Percentiles rank a stretch among this genome's conserved stretches.
phyloP scores from a whole-genome alignment of 352 stramenopile genomes.

The Poterioochromonas sp. region DNA sequence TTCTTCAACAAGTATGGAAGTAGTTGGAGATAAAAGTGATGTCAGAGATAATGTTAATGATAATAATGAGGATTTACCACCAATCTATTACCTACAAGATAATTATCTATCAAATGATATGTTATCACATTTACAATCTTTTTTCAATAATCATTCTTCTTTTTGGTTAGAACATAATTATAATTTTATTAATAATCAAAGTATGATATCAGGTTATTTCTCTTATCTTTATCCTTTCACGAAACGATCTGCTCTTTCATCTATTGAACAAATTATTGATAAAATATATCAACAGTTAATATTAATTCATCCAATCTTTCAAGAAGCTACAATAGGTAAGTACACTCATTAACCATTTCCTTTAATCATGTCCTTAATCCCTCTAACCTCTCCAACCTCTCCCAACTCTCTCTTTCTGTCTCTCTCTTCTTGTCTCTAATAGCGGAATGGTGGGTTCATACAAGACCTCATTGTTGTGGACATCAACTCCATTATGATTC shows the following conservation, averaged over 20 bases:
- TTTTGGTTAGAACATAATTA: constrained; percentile 16
- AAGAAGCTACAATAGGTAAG: background rate
- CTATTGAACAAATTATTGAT: constrained; percentile 23
- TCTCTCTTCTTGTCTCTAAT: too few relatives aligned
- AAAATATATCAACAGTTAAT: background rate
- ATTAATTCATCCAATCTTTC: background rate
- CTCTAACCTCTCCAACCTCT: background rate
- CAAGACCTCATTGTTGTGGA: background rate
- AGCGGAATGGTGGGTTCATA: constrained; percentile 26
- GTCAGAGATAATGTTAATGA: background rate
- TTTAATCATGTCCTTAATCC: background rate
- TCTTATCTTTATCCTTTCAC: constrained; percentile 6
- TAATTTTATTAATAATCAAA: background rate
- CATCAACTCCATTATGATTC: constrained; percentile 23
- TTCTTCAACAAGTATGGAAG: background rate
- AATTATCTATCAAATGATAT: background rate
- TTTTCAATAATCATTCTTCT: background rate
- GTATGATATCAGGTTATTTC: background rate
- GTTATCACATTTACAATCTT: background rate
- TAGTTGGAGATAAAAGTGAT: background rate
- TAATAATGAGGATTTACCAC: background rate
- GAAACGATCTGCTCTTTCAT: background rate
- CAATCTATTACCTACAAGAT: background rate
- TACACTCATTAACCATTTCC: background rate
- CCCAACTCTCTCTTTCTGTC: too few relatives aligned